Conservation (phyloP, 768 basidiomycete species). For the Rhizopogon vesiculosus region DNA sequence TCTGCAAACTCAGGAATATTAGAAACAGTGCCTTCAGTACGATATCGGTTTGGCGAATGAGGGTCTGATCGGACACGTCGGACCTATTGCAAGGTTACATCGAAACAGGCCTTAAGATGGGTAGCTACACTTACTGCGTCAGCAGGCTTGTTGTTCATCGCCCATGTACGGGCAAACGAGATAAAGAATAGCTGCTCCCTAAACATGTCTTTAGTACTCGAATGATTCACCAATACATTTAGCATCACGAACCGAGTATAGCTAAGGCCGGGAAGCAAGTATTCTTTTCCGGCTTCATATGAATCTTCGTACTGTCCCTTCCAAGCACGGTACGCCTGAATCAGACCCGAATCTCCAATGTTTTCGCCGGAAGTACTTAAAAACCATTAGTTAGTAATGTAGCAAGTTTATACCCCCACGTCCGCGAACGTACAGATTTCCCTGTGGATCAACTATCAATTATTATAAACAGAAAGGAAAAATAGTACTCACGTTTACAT, state of each 20-base stretch:
- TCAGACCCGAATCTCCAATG: conserved; percentile 80
- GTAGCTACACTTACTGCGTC: conserved; percentile 51
- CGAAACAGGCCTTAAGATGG: not conserved
- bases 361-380: conserved; percentile 86
- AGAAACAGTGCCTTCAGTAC: conserved; percentile 81
- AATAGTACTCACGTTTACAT: conserved; percentile 67
- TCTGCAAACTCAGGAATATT: conserved; percentile 87
- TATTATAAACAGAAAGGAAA: not conserved
- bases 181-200: conserved; percentile 96
- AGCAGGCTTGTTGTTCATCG: conserved; percentile 71
- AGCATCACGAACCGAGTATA: conserved; percentile 53
- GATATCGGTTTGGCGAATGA: conserved; percentile 76
- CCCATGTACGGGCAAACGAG: conserved; percentile 87
- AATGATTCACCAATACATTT: not conserved
- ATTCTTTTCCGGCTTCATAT: conserved; percentile 54
- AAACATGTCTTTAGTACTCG: not conserved
- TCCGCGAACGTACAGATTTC: conserved; percentile 56
- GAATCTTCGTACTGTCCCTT: conserved; percentile 66
- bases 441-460: conserved; percentile 34
- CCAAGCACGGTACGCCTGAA: conserved; percentile 92
- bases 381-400: conserved; percentile 8
- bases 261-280: conserved; percentile 75
- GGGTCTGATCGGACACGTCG: conserved; percentile 83
- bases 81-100: conserved; percentile 36
- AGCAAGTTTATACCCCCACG: not conserved